Percentiles rank a stretch among this genome's conserved stretches.
These are phyloP conservation scores for Clarireedia hainanense DNA, from an alignment of 2,329 filamentous ascomycete species.

Conservation along the genomic window DNA sequence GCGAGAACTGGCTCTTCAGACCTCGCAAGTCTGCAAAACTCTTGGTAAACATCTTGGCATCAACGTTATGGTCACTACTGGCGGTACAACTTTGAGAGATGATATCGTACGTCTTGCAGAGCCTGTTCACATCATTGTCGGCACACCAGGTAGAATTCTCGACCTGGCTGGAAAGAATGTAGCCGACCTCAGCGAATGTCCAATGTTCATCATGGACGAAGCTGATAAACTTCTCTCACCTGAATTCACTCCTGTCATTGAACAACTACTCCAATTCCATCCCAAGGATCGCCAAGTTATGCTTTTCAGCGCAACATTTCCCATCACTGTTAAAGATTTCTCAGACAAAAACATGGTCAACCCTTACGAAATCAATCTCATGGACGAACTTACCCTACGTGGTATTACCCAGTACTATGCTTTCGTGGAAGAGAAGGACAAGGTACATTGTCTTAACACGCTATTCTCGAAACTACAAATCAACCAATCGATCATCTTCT, in stretches of 20 bases:
- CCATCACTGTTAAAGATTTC: constrained; percentile 93
- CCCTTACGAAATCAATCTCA: constrained; percentile 98
- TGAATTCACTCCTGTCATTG: constrained; percentile 95
- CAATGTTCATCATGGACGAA: constrained; percentile 99
- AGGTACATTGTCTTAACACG: constrained; percentile 97
- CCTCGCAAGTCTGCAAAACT: constrained; percentile 98
- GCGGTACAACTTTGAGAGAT: constrained; percentile 88
- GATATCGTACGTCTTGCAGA: constrained; percentile 95
- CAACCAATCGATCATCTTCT: constrained; percentile 99
- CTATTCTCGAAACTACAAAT: constrained; percentile 98
- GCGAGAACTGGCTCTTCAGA: constrained; percentile 93
- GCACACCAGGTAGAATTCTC: constrained; percentile 91
- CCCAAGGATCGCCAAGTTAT: constrained; percentile 98
- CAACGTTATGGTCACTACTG: constrained; percentile 99
- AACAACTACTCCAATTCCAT: constrained; percentile 90
- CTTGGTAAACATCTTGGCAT: constrained; percentile 93
- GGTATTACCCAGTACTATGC: constrained; percentile 99
- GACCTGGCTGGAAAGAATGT: constrained; percentile 95
- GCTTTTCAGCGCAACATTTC: constrained; percentile 98
- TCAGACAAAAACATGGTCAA: constrained; percentile 96
- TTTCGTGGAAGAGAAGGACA: constrained; percentile 98
- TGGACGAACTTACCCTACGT: constrained; percentile 96
- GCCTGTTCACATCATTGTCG: constrained; percentile 93
- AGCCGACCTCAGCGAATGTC: constrained; percentile 89
- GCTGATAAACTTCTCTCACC: constrained; percentile 95